Base-by-base conservation (phyloP, 495 filamentous ascomycete species). In the Lepraria neglecta region DNA sequence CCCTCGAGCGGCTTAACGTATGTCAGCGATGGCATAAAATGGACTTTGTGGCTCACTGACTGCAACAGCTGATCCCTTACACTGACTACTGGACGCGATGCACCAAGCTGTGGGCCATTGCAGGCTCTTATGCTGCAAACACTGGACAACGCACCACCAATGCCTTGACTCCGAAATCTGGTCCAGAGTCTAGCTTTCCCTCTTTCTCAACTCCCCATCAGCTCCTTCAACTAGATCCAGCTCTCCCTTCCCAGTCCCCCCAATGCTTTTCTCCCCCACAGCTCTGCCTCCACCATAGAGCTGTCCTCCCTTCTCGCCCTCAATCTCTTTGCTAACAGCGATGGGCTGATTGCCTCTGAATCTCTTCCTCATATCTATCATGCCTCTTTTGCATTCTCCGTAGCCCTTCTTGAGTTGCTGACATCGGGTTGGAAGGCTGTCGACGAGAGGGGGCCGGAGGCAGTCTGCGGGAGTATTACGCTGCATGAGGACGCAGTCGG, bases 331-430 rank as follows among this genome's bases (percentile, higher is more conserved):
- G 52, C 76, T 75, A 31, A 88, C 80, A 30, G 83, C 79, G 64
- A 96, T 80, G 48, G 94, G 91, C 65, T 88, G 81, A 75, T 98
- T 97, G n/a, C 94, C 95, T 47, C 95, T 82, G 77, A 98, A 97
- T 27, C 95, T 87, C 75, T 98, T 98, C 70, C 95, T 87, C 95
- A 98, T 98, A 75, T 98, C 94, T 69, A 97, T 83, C 85, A 95
- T 84, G 55, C 95, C 94, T 59, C 92, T 87, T 78, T 95, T 95
- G 84, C 94, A 98, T 71, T 97, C 87, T 70, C 87, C 86, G 69
- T 94, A 96, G 33, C 90, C 92, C 71, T 87, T 90, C 73, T 90
- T 88, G 59, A 98, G 80, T 72, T 96, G 95, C 72, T 95, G 94
- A 72, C 94, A 98, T 74, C 84, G 84, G 38, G 81, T 85, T 17